Conservation (phyloP, 2,329 filamentous ascomycete species). For the Hymenoscyphus fructigenus region DNA sequence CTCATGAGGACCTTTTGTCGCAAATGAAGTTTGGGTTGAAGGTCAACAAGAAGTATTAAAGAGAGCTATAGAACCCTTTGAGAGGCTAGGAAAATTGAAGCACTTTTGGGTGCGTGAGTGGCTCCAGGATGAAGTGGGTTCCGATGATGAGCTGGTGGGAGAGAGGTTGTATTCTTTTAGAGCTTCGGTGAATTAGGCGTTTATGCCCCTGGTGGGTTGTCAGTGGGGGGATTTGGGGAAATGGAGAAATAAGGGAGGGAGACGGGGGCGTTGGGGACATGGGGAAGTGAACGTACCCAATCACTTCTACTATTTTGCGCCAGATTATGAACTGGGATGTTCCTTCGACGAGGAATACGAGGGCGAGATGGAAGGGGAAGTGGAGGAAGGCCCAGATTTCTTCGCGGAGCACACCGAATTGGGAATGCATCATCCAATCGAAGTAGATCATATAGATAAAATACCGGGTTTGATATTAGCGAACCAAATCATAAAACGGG, state of each 20-base stretch:
- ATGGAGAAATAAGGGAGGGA: background rate
- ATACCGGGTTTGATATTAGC: conserved; percentile 17
- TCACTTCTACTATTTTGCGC: conserved; percentile 26
- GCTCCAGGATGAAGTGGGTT: background rate
- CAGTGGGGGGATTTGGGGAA: no score
- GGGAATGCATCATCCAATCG: conserved; percentile 22
- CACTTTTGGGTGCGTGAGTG: background rate
- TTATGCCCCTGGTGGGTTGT: background rate
- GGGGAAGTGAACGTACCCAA: conserved; percentile 20
- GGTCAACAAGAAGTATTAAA: background rate
- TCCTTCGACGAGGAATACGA: conserved; percentile 57
- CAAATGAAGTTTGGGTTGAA: background rate
- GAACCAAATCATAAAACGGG: background rate
- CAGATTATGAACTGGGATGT: conserved; percentile 26
- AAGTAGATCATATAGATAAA: conserved; percentile 33
- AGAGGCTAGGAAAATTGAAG: background rate
- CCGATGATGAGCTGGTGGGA: background rate
- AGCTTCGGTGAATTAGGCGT: background rate
- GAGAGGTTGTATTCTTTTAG: background rate
- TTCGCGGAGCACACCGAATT: conserved; percentile 26
- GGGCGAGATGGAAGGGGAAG: conserved; percentile 55
- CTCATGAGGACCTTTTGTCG: no score
- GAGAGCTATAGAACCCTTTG: background rate
- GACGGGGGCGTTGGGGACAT: no score
- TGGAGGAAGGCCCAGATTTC: conserved; percentile 47